Evolutionary conservation across 176 grass and related monocot genomes (phyloP).

Genomic region (Oryza glumipatula): DNA sequence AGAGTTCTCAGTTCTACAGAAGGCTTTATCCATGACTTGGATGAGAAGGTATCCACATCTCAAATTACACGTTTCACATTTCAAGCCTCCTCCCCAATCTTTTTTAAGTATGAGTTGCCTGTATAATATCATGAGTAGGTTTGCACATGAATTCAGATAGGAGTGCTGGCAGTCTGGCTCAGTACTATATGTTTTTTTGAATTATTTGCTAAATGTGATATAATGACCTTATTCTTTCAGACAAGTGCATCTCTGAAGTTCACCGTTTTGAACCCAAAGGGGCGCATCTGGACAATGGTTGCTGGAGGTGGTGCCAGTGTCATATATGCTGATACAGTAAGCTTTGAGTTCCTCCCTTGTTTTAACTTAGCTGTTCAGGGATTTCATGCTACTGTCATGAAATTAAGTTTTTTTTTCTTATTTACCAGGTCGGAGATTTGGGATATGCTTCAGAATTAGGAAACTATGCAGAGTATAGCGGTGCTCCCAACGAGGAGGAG

Average conservation of each 20-base stretch:
- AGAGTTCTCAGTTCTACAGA: conserved; percentile 80
- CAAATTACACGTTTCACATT: conserved; percentile 6
- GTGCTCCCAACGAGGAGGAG: conserved; percentile 92
- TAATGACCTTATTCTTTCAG: conserved; percentile 46
- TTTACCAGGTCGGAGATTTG: conserved; percentile 82
- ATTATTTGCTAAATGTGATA: not conserved
- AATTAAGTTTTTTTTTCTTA: not conserved
- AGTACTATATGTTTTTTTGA: conserved; percentile 1
- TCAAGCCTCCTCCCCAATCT: not conserved
- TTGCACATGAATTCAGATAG: conserved; percentile 12
- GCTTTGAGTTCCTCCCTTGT: conserved; percentile 10
- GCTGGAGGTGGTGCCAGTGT: conserved; percentile 97
- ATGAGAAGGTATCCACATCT: conserved; percentile 71
- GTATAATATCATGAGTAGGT: not conserved
- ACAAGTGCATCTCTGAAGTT: conserved; percentile 93
- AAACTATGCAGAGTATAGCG: conserved; percentile 93
- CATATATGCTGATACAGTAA: conserved; percentile 96
- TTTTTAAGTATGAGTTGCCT: conserved; percentile 22
- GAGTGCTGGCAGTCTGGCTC: not conserved
- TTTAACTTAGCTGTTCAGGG: not conserved
- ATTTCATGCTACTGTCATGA: not conserved
- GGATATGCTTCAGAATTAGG: conserved; percentile 86
- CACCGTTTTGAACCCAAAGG: conserved; percentile 86
- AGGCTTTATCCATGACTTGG: conserved; percentile 84
- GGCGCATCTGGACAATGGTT: conserved; percentile 96